A percentile compares a stretch with the other conserved stretches of the same genome.
Conservation (phyloP, 2,329 filamentous ascomycete species). For the Xylaria digitata region DNA sequence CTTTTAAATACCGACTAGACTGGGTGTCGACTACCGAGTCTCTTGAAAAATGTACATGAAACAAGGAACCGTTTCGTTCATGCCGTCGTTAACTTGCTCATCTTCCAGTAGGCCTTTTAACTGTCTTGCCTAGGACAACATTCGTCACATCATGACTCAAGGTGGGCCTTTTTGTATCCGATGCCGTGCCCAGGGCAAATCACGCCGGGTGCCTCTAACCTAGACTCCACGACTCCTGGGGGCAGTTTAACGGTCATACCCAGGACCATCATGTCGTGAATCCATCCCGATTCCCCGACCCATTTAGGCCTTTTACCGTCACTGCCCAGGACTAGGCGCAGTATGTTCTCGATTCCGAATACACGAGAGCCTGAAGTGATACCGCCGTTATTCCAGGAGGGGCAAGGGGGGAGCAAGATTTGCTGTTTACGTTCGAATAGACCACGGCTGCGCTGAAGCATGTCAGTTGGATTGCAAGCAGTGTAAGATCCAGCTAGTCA, state of each 20-base stretch:
- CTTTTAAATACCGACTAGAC: slow-evolving; percentile 39
- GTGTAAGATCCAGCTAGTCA: background rate
- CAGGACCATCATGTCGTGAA: slow-evolving; percentile 36
- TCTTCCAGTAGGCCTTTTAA: slow-evolving; percentile 41
- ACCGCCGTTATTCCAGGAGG: background rate
- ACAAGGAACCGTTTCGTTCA: slow-evolving; percentile 34
- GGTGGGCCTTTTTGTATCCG: slow-evolving; percentile 27
- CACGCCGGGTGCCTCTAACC: slow-evolving; percentile 36
- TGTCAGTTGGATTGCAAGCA: slow-evolving; percentile 1
- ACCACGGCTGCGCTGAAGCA: background rate
- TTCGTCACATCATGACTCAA: slow-evolving; percentile 28
- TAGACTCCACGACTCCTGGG: slow-evolving; percentile 40
- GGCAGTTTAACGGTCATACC: slow-evolving; percentile 41
- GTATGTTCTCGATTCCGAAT: background rate
- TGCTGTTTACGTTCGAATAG: background rate
- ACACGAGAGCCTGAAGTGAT: background rate
- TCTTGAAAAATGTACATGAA: slow-evolving; percentile 35
- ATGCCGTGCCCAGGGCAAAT: slow-evolving; percentile 39
- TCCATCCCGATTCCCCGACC: slow-evolving; percentile 26
- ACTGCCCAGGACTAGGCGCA: slow-evolving; percentile 53
- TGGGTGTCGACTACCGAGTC: slow-evolving; percentile 35
- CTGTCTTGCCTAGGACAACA: slow-evolving; percentile 47
- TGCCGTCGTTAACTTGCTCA: slow-evolving; percentile 30
- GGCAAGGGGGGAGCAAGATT: background rate
- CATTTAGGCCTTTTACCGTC: slow-evolving; percentile 54